These are phyloP conservation scores for Alternaria novae-zelandiae DNA, from an alignment of 2,329 filamentous ascomycete genomes.

Conservation along the genomic window DNA sequence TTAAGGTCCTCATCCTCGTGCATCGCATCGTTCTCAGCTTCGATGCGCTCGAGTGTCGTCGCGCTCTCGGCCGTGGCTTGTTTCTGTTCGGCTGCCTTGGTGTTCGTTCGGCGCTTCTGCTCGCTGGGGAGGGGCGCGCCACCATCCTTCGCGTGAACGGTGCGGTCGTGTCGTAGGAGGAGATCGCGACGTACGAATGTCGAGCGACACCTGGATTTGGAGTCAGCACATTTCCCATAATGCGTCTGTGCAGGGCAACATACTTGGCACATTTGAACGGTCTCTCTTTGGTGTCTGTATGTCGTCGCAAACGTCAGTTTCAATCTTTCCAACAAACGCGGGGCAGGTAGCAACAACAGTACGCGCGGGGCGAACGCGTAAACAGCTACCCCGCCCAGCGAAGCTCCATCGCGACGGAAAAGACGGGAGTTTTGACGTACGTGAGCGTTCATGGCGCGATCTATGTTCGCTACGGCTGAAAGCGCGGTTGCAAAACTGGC, in stretches of 20 bases:
- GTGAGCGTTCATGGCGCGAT: constrained; percentile 94
- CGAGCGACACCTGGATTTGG: constrained; percentile 87
- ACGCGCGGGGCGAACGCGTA: constrained; percentile 44
- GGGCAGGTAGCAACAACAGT: constrained; percentile 33
- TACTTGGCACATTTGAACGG: constrained; percentile 81
- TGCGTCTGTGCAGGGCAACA: too few relatives aligned
- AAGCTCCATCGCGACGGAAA: constrained; percentile 30
- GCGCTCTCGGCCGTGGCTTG: constrained; percentile 80
- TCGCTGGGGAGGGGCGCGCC: constrained; percentile 93
- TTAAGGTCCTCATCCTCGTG: constrained; percentile 92
- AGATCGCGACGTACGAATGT: constrained; percentile 98
- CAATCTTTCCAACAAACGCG: too few relatives aligned
- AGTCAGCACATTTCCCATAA: neutral
- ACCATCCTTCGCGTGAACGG: constrained; percentile 97
- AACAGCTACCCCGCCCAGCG: constrained; percentile 35
- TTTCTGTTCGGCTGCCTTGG: constrained; percentile 68
- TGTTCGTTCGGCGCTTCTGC: constrained; percentile 80
- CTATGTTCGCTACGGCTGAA: constrained; percentile 98
- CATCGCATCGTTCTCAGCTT: constrained; percentile 85
- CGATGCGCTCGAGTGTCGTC: constrained; percentile 88
- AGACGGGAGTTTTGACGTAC: constrained; percentile 68
- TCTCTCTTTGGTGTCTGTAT: constrained; percentile 91
- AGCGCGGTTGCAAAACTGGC: constrained; percentile 93
- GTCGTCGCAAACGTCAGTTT: too few relatives aligned
- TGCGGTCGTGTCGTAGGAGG: constrained; percentile 94